A percentile compares a stretch with the other conserved stretches of the same genome.
These are phyloP conservation scores for Podochytrium sp. DNA, from an alignment of 192 early-diverging fungal genomes.

Conservation along the genomic window DNA sequence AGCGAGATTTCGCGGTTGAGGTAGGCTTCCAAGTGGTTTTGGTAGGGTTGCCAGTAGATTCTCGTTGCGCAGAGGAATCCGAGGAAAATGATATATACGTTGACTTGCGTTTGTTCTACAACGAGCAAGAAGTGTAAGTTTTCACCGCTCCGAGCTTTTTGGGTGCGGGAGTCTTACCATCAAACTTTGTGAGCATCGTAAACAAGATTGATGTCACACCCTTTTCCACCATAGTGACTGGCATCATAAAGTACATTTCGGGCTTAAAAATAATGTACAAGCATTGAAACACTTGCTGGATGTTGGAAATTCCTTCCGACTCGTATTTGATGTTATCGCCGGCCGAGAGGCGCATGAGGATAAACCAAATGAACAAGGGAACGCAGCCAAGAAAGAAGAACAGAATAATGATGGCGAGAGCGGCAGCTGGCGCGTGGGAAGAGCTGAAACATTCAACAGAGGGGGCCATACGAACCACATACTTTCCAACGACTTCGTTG, in stretches of 20 bases:
- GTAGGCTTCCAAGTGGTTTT: slow-evolving; percentile 24
- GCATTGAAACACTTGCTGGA: slow-evolving; percentile 22
- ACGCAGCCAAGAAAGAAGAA: slow-evolving; percentile 13
- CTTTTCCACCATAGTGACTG: slow-evolving; percentile 29
- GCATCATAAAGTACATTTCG: slow-evolving; percentile 23
- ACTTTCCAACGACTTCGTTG: background rate
- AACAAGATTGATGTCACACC: slow-evolving; percentile 28
- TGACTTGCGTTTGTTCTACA: slow-evolving; percentile 7
- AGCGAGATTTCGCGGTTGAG: slow-evolving; percentile 26
- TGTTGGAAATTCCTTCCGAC: slow-evolving; percentile 20
- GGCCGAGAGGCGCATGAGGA: background rate
- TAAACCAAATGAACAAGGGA: background rate
- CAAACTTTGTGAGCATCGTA: slow-evolving; percentile 4
- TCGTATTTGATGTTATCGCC: slow-evolving; percentile 20
- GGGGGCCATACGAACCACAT: background rate
- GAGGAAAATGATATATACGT: slow-evolving; percentile 21
- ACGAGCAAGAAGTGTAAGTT: background rate
- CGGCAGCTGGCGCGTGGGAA: slow-evolving; percentile 2
- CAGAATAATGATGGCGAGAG: slow-evolving; percentile 21
- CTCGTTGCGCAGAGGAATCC: slow-evolving; percentile 15
- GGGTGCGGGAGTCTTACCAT: background rate
- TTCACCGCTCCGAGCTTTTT: background rate
- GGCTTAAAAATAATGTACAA: slow-evolving; percentile 32
- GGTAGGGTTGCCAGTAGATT: slow-evolving; percentile 28
- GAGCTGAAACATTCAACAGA: slow-evolving; percentile 2